A percentile compares a stretch with the other conserved stretches of the same genome.
These are phyloP conservation scores for Pseudogymnoascus sp. DNA, from an alignment of 2,329 filamentous ascomycete genomes.

Conservation along the genomic window DNA sequence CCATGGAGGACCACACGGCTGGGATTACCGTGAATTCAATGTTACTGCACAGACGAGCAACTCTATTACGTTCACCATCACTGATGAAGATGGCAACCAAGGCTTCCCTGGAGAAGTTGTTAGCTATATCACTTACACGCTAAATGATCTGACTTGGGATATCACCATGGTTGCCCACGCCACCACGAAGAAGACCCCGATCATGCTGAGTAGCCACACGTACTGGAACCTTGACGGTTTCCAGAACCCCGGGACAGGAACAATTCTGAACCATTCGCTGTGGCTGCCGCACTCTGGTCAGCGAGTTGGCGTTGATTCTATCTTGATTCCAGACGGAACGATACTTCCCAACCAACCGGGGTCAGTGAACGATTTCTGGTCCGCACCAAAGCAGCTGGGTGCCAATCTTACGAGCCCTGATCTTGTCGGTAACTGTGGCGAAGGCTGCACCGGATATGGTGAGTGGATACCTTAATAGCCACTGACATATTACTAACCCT, in stretches of 20 bases:
- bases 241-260: conserved; percentile 60
- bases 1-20: conserved; percentile 62
- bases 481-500: conserved; percentile 7
- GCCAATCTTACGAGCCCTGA: conserved; percentile 55
- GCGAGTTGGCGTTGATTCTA: conserved; percentile 59
- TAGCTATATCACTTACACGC: conserved; percentile 65
- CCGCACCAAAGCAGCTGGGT: conserved; percentile 69
- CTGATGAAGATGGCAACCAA: conserved; percentile 64
- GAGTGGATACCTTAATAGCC: conserved; percentile 26
- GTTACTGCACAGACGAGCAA: conserved; percentile 58
- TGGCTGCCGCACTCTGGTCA: conserved; percentile 65
- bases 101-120: conserved; percentile 74
- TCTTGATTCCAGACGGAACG: conserved; percentile 67
- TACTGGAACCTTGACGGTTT: conserved; percentile 84
- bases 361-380: conserved; percentile 77
- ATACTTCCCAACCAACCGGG: conserved; percentile 61
- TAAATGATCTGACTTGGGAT: conserved; percentile 60
- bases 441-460: conserved; percentile 79
- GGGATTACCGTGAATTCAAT: conserved; percentile 73
- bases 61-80: conserved; percentile 68
- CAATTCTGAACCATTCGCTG: conserved; percentile 62
- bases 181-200: conserved; percentile 68
- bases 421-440: conserved; percentile 67
- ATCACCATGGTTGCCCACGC: conserved; percentile 64
- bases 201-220: conserved; percentile 67